Conservation (phyloP, 805 yeast species). For the Yamadazyma insecticola region DNA sequence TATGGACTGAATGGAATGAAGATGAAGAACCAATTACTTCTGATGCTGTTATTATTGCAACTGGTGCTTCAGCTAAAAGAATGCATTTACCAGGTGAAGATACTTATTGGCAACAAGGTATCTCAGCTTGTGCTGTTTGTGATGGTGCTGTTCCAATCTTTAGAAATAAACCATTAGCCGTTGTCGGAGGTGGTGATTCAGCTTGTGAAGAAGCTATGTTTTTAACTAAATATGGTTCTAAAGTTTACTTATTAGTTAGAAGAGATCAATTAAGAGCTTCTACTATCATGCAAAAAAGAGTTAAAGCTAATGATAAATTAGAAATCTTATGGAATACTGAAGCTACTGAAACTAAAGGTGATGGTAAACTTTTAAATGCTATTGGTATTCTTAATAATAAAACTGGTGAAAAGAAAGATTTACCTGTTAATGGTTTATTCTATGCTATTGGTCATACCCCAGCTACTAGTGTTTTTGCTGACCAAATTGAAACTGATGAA, state of each 20-base stretch:
- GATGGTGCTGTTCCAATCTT: constrained; percentile 99
- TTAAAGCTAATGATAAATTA: constrained; percentile 73
- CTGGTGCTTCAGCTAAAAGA: constrained; percentile 98
- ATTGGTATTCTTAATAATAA: constrained; percentile 66
- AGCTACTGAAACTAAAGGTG: constrained; percentile 86
- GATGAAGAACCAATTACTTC: constrained; percentile 88
- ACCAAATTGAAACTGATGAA: constrained; percentile 79
- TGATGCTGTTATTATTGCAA: constrained; percentile 88
- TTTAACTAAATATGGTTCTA: constrained; percentile 95
- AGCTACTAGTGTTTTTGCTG: constrained; percentile 77
- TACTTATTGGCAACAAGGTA: constrained; percentile 97
- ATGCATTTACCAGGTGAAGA: constrained; percentile 94
- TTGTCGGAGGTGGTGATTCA: constrained; percentile 98
- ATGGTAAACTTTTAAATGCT: constrained; percentile 73
- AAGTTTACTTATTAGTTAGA: constrained; percentile 90
- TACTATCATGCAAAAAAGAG: constrained; percentile 95
- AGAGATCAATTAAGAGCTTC: constrained; percentile 94
- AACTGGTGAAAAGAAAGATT: constrained; percentile 63
- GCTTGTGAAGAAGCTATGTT: constrained; percentile 99
- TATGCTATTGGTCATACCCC: constrained; percentile 98
- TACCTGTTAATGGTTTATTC: constrained; percentile 86
- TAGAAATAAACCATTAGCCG: constrained; percentile 97
- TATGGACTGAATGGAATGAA: constrained; percentile 95
- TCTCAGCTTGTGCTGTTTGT: constrained; percentile 99
- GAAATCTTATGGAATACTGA: constrained; percentile 87